Evolutionary conservation across 2,329 filamentous ascomycete species (phyloP), one percentile per base, ranked within the genome.

Genomic region (Rhinocladiella mackenziei): DNA sequence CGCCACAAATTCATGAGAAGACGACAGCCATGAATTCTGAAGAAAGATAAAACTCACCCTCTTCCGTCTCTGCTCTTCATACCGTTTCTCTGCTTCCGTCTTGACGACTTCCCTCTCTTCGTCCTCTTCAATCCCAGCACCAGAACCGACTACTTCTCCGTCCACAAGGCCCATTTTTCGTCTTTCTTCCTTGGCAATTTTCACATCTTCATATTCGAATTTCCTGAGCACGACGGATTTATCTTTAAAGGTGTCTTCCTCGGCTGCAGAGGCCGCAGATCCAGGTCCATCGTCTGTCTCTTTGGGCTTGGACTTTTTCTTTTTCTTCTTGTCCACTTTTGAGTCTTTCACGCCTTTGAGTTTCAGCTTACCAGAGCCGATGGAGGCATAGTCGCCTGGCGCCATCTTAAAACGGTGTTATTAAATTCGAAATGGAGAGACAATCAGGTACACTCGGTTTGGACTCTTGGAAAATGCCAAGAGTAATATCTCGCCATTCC

Each of bases 51-150:
- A 22, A 75, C 81, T 50, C 75, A 87, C 86, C 72, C 87, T 78
- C 69, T 88, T 92, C 64, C 80, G 77, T 64, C 84, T 80, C 58
- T 78, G 76, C 68, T 97, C 91, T 55, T 94, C 87, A 59, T 92
- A 80, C 32, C 81, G 76, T 56, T 76, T 74, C 69, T 98, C 88
- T 1, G 89, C 80, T 52, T 94, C 88, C 0, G 91, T 97, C 73
- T 94, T 95, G 49, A 67, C 66, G 51, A 58, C n/a, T 51, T 60
- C 44, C 7, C 58, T 56, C 14, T 54, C 48, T 11, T 65, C 64
- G 5, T 48, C 48, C 6, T 59, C 60, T 28, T 64, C 60, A n/a
- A 59, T 59, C 14, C 58, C 49, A 20, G 60, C 51, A 11, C 38
- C 45, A n/a, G 50, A 45, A 11, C 48, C 45, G 30, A 50, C 38